phyloP scores from a whole-genome alignment of 164 flowering plant species.

The Echeveria elegans region DNA sequence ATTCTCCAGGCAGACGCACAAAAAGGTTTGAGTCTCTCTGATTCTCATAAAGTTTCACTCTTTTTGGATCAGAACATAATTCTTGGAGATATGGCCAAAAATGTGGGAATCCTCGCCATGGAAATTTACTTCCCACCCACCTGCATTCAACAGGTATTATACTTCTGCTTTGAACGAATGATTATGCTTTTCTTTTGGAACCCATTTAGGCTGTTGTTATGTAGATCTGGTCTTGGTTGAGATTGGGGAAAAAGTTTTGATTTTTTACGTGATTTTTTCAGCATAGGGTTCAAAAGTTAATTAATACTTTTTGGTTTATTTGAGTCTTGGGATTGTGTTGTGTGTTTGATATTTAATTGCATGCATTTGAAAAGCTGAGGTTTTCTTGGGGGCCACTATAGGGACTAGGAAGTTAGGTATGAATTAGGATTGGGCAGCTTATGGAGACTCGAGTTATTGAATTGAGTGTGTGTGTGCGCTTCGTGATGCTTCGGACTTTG shows the following conservation, averaged over 20 bases:
- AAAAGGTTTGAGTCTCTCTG: not conserved
- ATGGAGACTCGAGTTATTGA: not conserved
- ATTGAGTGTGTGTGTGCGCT: not conserved
- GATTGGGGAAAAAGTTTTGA: not conserved
- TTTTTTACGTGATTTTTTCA: not conserved
- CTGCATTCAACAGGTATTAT: slow-evolving; percentile 59
- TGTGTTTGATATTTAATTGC: not conserved
- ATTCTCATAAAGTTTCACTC: slow-evolving; percentile 4
- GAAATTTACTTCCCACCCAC: slow-evolving; percentile 87
- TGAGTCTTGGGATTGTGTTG: not conserved
- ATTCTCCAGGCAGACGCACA: not conserved
- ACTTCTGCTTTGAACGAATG: too few species aligned
- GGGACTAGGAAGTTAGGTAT: not conserved
- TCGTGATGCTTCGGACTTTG: not conserved
- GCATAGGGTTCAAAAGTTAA: too few species aligned
- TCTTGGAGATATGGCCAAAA: slow-evolving; percentile 39
- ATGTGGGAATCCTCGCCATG: slow-evolving; percentile 78
- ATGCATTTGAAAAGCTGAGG: not conserved
- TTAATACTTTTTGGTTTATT: not conserved
- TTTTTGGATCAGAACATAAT: not conserved
- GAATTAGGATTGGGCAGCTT: not conserved
- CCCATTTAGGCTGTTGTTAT: not conserved
- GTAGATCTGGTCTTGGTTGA: not conserved
- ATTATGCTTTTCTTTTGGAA: not conserved
- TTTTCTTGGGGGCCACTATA: not conserved